Evolutionary conservation across 2,329 filamentous ascomycete species (phyloP).

Genomic region (Dactylella cylindrospora): DNA sequence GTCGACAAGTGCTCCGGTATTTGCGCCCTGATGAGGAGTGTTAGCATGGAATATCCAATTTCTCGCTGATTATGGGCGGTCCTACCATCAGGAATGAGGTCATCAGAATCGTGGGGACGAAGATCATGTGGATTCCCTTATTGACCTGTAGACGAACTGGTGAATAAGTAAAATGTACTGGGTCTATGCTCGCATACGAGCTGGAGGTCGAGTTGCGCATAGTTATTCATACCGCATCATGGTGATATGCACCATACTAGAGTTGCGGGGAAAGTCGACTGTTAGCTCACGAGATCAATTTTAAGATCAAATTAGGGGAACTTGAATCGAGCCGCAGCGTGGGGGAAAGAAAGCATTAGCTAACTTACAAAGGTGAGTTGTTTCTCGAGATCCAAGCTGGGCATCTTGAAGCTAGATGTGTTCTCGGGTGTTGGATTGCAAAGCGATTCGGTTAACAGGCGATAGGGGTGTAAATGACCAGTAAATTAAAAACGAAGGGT

Average conservation of each 20-base stretch:
- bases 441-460: too few species aligned
- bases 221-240: constrained; percentile 59
- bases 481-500: constrained; percentile 1
- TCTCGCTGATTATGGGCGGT: too few species aligned
- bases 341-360: constrained; percentile 6
- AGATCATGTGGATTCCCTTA: constrained; percentile 74
- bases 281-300: constrained; percentile 15
- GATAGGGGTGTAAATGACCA: background rate
- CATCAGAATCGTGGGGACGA: constrained; percentile 73
- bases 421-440: background rate
- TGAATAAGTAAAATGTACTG: constrained; percentile 48
- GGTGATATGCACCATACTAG: constrained; percentile 82
- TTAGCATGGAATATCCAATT: constrained; percentile 46
- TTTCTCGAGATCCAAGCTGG: constrained; percentile 71
- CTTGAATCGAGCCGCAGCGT: background rate
- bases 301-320: constrained; percentile 12
- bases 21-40: constrained; percentile 58
- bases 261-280: constrained; percentile 28
- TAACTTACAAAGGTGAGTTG: constrained; percentile 76
- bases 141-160: constrained; percentile 59
- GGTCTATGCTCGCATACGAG: constrained; percentile 39
- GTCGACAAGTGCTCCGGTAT: constrained; percentile 64
- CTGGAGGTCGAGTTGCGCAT: constrained; percentile 5
- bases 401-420: constrained; percentile 41
- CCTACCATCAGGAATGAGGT: constrained; percentile 71